These are phyloP conservation scores for Sequoiadendron giganteum DNA, from an alignment of 75 land plant species.

Conservation along the genomic window DNA sequence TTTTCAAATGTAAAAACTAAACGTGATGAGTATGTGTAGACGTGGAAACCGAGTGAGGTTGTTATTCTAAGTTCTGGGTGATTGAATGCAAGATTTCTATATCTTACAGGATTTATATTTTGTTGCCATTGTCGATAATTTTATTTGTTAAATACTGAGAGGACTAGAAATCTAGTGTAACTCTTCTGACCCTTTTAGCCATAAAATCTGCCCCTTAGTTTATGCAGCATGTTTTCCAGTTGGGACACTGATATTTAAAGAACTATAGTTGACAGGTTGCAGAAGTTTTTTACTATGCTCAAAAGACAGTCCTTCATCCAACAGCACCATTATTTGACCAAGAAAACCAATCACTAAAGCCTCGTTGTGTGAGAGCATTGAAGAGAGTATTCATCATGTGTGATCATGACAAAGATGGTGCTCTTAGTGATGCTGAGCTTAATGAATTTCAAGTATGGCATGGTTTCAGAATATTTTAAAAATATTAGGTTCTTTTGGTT, in stretches of 20 bases:
- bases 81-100: neutral
- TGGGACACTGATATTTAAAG: neutral
- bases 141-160: neutral
- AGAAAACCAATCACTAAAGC: conserved; percentile 81
- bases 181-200: neutral
- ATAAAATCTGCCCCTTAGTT: neutral
- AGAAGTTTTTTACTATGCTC: conserved; percentile 99
- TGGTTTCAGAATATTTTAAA: neutral
- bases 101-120: neutral
- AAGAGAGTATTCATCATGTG: conserved; percentile 95
- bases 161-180: neutral
- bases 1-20: neutral
- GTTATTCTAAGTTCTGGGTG: neutral
- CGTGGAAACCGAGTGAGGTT: neutral
- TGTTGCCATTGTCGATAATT: neutral
- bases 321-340: conserved; percentile 98
- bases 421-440: conserved; percentile 92
- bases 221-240: neutral
- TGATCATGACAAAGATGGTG: conserved; percentile 97
- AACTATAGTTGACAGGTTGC: conserved; percentile 59
- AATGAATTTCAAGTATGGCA: conserved; percentile 91
- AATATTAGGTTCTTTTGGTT: neutral
- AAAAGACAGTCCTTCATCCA: conserved; percentile 96
- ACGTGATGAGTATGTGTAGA: neutral
- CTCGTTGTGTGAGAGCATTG: conserved; percentile 85